phyloP scores from a whole-genome alignment of 495 filamentous ascomycete species.

The Lineolata rhizophorae region DNA sequence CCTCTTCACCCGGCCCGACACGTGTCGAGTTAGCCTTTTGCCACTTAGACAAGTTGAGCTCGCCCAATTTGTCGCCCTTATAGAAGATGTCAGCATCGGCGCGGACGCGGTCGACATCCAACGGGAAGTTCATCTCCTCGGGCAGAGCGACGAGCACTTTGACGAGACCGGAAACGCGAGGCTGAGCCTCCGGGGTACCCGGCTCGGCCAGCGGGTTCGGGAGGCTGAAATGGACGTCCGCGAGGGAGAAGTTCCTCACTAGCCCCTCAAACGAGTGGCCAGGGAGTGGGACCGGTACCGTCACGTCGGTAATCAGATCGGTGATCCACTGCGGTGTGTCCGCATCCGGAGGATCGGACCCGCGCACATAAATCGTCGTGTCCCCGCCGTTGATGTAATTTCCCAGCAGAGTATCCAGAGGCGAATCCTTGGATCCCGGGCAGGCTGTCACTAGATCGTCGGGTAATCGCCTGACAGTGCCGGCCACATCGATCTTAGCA shows the following conservation, averaged over 20 bases:
- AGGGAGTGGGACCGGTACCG: conserved; percentile 64
- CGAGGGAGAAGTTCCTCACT: conserved; percentile 67
- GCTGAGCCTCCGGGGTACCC: conserved; percentile 47
- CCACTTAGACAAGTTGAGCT: conserved; percentile 59
- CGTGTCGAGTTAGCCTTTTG: conserved; percentile 63
- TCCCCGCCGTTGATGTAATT: conserved; percentile 60
- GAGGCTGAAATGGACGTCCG: conserved; percentile 62
- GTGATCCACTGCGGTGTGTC: conserved; percentile 61
- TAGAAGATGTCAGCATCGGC: conserved; percentile 66
- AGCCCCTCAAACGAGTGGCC: conserved; percentile 58
- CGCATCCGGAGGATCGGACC: conserved; percentile 38
- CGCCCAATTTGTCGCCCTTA: conserved; percentile 47
- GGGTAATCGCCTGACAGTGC: conserved; percentile 47
- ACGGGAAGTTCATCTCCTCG: conserved; percentile 59
- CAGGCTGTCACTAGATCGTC: conserved; percentile 45
- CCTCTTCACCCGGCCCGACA: conserved; percentile 16
- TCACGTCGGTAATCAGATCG: conserved; percentile 58
- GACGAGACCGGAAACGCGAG: conserved; percentile 61
- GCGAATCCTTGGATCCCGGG: conserved; percentile 52
- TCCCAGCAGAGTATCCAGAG: conserved; percentile 62
- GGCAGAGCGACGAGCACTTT: conserved; percentile 56
- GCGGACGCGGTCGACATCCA: conserved; percentile 52
- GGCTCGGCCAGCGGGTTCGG: conserved; percentile 60
- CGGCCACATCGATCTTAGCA: conserved; percentile 43
- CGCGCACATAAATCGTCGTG: conserved; percentile 60